Evolutionary conservation across 192 early-diverging fungal genomes (phyloP), one percentile per base, ranked within the genome.

Genomic region (Gonapodya prolifera): DNA sequence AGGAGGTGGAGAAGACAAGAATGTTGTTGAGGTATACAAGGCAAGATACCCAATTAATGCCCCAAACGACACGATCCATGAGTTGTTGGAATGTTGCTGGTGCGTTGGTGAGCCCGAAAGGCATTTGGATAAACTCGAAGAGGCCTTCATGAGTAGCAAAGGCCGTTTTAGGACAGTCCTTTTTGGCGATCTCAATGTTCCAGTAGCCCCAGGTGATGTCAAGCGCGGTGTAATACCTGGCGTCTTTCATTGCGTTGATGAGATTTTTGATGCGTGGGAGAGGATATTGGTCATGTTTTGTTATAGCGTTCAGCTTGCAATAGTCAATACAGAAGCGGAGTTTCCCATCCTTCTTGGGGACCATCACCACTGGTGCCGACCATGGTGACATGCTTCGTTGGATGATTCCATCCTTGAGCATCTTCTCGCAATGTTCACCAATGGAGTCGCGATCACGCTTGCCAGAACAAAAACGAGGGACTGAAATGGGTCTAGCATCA

Each of bases 81-180:
- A 86, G 69, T 0, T 76, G 75, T 77, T 87, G 84, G 79, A 93
- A 92, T 0, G 85, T 81, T 0, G 84, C 87, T 0, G 89, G 87
- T 0, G 85, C 86, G 78, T 91, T 91, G 28, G 81, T 83, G 0
- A 92, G 73, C 0, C 91, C 90, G 76, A 91, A 90, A 0, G 89
- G 89, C 45, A 93, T 75, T n/a, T 91, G 89, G 0, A 78, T 34
- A 61, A 80, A 90, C 75, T 91, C 82, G 76, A 75, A 92, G 1
- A 77, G 83, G 0, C 84, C 80, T 1, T 81, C 81, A 0, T 70
- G 18, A 0, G 84, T 86, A 0, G 70, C 23, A 69, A 87, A 89
- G 1, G 87, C 83, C 28, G 83, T 88, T 69, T 88, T 88, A 0
- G 31, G 30, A 0, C 82, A 69, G 34, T 89, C 84, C 0, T 33